Evolutionary conservation across 2,329 filamentous ascomycete genomes (phyloP).

Genomic region (Colletotrichum lini): DNA sequence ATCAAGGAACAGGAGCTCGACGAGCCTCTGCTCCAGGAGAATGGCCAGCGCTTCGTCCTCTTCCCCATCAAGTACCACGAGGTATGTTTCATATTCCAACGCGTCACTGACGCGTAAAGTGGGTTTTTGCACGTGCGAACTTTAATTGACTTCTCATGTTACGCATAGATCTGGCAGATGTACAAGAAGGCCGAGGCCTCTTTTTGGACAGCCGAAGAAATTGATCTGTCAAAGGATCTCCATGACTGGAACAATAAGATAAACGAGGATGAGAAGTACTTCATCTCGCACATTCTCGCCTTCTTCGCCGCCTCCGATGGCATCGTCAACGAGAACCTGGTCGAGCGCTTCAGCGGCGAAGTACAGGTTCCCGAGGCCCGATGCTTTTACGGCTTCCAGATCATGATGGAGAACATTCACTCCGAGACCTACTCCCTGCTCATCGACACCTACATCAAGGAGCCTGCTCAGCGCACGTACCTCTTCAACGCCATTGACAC

Average conservation of each 20-base stretch:
- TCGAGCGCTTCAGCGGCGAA: conserved; percentile 97
- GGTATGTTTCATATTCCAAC: conserved; percentile 72
- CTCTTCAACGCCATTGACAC: conserved; percentile 99
- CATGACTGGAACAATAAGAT: conserved; percentile 99
- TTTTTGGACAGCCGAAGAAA: conserved; percentile 99
- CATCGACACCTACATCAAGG: conserved; percentile 99
- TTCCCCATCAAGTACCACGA: conserved; percentile 99
- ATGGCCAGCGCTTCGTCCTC: conserved; percentile 94
- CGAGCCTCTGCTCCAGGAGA: conserved; percentile 95
- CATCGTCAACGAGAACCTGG: conserved; percentile 99
- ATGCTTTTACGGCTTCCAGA: conserved; percentile 99
- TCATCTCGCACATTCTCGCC: conserved; percentile 97
- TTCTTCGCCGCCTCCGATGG: conserved; percentile 99
- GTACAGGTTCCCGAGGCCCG: conserved; percentile 98
- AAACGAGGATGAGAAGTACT: conserved; percentile 97
- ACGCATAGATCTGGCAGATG: conserved; percentile 96
- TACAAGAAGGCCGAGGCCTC: conserved; percentile 99
- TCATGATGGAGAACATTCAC: conserved; percentile 99
- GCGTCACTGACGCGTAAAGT: conserved; percentile 78
- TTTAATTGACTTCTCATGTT: conserved; percentile 55
- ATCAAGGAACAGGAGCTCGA: conserved; percentile 80
- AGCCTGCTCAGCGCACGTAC: conserved; percentile 92
- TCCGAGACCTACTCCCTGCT: conserved; percentile 99
- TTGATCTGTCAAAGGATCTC: conserved; percentile 98
- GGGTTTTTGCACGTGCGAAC: conserved; percentile 52